A percentile compares a stretch with the other conserved stretches of the same genome.
These are phyloP conservation scores for Cadophora luteo-olivacea DNA, from an alignment of 2,329 filamentous ascomycete species.

Conservation along the genomic window DNA sequence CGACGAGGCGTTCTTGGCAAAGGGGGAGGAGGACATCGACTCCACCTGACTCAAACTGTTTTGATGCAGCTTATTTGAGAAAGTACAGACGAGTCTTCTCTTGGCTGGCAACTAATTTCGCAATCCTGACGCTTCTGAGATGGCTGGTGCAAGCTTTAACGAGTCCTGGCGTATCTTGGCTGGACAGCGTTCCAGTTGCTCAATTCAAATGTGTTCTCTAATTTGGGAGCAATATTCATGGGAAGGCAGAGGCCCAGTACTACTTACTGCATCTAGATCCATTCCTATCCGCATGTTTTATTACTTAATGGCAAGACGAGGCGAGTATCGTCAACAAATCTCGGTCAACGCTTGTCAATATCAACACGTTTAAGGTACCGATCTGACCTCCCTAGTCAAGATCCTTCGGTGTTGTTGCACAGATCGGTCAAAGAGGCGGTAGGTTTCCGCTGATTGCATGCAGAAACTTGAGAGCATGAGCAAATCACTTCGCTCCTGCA, in stretches of 20 bases:
- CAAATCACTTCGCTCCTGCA: neutral
- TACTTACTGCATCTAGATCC: neutral
- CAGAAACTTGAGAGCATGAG: neutral
- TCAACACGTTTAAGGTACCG: neutral
- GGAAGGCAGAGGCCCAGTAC: neutral
- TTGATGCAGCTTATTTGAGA: neutral
- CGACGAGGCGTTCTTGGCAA: neutral
- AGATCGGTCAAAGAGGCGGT: neutral
- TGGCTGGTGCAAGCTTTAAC: neutral
- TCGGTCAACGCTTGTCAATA: slow-evolving; percentile 2
- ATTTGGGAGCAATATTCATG: neutral
- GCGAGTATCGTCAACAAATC: neutral
- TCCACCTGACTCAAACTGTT: slow-evolving; percentile 9
- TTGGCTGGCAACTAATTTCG: neutral
- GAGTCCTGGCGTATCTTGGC: neutral
- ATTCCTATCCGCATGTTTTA: neutral
- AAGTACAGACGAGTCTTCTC: slow-evolving; percentile 6
- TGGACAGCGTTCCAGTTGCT: neutral
- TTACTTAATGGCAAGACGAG: neutral
- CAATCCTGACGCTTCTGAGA: neutral
- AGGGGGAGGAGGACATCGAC: slow-evolving; percentile 1
- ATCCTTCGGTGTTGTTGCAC: neutral
- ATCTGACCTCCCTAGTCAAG: no score
- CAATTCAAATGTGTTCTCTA: neutral
- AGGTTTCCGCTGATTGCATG: neutral